Base-by-base conservation (phyloP, 1,284 basidiomycete species). In the Bjerkandera adusta region DNA sequence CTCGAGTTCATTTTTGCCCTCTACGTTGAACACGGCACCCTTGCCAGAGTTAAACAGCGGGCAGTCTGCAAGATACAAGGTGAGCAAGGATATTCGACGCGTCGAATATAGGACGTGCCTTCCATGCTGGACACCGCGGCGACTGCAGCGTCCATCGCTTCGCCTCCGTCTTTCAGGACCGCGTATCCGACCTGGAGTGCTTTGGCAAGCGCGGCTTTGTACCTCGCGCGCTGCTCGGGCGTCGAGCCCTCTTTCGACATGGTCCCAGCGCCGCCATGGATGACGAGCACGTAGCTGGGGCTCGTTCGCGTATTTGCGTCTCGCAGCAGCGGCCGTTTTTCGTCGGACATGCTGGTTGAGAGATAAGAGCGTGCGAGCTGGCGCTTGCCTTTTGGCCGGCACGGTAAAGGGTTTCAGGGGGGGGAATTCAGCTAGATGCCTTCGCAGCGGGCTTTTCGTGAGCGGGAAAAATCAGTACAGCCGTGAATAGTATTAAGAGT, bases 1-100 rank as follows among this genome's bases (percentile, higher is more conserved):
- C 61, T 92, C 89, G 11, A 91, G 74, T 62, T 92, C 90, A 55
- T 85, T 89, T 84, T 89, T 88, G 22, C 88, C 87, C 7, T 69
- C 85, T 5, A 76, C 68, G 56, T 90, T 91, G 69, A 89, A 91
- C 3, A 91, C 88, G 8, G 89, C 83, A 7, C 88, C 89, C 57
- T 84, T 87, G 5, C 77, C 87, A 4, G 83, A 68, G 56, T 92
- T 92, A 68, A 92, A 92, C 6, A 92, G 66, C 3, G 84, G 80
- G 49, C 76, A 80, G 57, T 92, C 89, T 89, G 49, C 10, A 16
- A 11, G 18, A 22, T 2, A 34, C 12, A 41, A n/a, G 29, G 10
- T 40, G 27, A 11, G 35, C 21, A 5, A 34, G 24, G 20, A 20
- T 2, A 20, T 27, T 30, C n/a, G 13, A 10, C 36, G 24, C 16